Conservation (phyloP, 306 rosid species). For the Nissolia schottii region DNA sequence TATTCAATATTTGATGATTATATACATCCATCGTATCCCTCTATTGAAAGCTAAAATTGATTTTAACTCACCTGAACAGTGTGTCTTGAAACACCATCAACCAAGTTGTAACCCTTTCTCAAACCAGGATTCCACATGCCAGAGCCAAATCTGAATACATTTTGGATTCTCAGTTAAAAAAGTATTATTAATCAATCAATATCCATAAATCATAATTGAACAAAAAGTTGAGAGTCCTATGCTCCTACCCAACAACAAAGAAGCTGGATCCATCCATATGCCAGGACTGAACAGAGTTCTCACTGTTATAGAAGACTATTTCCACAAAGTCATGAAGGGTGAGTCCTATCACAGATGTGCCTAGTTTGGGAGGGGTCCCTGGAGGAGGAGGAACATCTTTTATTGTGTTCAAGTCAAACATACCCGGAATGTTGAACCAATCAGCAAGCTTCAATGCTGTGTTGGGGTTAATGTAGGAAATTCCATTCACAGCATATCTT, state of each 20-base stretch:
- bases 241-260: constrained; percentile 65
- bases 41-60: too few relatives aligned
- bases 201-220: background rate
- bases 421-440: constrained; percentile 57
- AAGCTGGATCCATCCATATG: constrained; percentile 73
- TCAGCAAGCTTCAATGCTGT: constrained; percentile 94
- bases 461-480: constrained; percentile 56
- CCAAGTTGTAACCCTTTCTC: constrained; percentile 59
- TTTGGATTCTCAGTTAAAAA: background rate
- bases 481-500: constrained; percentile 56
- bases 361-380: constrained; percentile 31
- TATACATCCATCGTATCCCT: too few relatives aligned
- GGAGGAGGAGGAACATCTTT: constrained; percentile 44
- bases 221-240: too few relatives aligned
- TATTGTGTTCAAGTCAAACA: constrained; percentile 47
- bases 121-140: background rate
- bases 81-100: constrained; percentile 59
- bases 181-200: background rate
- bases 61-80: constrained; percentile 62
- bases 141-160: background rate
- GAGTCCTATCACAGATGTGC: constrained; percentile 50
- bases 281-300: constrained; percentile 53
- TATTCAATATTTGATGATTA: too few relatives aligned
- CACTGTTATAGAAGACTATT: constrained; percentile 67
- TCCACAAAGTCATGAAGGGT: constrained; percentile 69